These are phyloP conservation scores for Paecilomyces variotii DNA, from an alignment of 2,329 filamentous ascomycete species.

Conservation along the genomic window DNA sequence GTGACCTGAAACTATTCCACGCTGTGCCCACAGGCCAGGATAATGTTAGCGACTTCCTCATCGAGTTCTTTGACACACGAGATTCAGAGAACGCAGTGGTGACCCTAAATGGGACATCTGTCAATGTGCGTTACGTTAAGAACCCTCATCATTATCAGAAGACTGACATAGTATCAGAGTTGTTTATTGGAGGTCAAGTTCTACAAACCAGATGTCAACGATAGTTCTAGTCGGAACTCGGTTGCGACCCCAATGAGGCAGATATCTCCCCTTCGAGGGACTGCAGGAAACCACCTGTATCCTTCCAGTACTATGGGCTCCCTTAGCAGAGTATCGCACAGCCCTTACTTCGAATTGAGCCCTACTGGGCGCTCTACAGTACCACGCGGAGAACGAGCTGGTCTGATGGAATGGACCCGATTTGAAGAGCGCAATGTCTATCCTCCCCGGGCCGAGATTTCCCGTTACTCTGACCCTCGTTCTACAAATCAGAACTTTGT, in stretches of 20 bases:
- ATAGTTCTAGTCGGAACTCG: conserved; percentile 7
- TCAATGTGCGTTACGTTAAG: conserved; percentile 21
- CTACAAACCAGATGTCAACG: conserved; percentile 23
- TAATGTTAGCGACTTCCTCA: conserved; percentile 27
- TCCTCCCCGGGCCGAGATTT: conserved; percentile 20
- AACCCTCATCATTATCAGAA: background rate
- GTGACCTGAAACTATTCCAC: conserved; percentile 29
- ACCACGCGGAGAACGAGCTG: conserved; percentile 25
- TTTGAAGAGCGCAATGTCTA: conserved; percentile 20
- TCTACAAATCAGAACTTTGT: conserved; percentile 36
- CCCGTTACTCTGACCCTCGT: conserved; percentile 20
- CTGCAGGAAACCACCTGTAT: conserved; percentile 7
- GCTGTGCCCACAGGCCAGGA: conserved; percentile 18
- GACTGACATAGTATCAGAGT: conserved; percentile 13
- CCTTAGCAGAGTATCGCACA: conserved; percentile 7
- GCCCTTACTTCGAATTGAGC: conserved; percentile 26
- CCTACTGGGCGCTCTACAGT: conserved; percentile 34
- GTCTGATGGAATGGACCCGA: conserved; percentile 22
- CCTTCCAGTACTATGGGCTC: conserved; percentile 6
- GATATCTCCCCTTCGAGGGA: conserved; percentile 8
- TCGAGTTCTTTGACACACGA: conserved; percentile 33
- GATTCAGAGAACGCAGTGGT: conserved; percentile 27
- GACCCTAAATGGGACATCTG: conserved; percentile 26
- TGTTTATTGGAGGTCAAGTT: conserved; percentile 22
- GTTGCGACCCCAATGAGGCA: conserved; percentile 12